A percentile compares a stretch with the other conserved stretches of the same genome.
These are phyloP conservation scores for Chalara sp. DNA, from an alignment of 2,329 filamentous ascomycete species.

Conservation along the genomic window DNA sequence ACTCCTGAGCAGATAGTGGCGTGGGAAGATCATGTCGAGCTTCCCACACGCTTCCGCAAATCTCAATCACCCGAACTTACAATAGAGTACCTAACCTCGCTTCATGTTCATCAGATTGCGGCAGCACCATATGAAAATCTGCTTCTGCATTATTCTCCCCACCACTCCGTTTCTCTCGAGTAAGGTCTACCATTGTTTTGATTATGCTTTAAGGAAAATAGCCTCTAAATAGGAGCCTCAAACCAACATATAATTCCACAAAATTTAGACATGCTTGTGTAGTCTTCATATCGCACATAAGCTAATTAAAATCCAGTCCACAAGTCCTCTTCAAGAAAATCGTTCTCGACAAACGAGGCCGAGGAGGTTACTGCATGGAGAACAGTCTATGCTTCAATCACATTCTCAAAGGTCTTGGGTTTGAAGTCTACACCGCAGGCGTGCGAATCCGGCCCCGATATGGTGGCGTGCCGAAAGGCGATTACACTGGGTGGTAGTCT, in stretches of 20 bases:
- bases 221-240: too few relatives aligned
- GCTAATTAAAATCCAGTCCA: not conserved
- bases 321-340: slow-evolving; percentile 33
- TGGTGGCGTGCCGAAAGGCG: slow-evolving; percentile 16
- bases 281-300: too few relatives aligned
- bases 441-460: slow-evolving; percentile 19
- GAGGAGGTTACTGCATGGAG: slow-evolving; percentile 58
- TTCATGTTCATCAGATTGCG: slow-evolving; percentile 10
- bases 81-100: slow-evolving; percentile 3
- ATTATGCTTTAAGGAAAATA: too few relatives aligned
- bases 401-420: slow-evolving; percentile 44
- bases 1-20: not conserved
- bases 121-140: slow-evolving; percentile 14
- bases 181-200: too few relatives aligned
- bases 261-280: too few relatives aligned
- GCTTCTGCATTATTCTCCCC: slow-evolving; percentile 9
- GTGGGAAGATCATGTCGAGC: not conserved
- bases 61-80: not conserved
- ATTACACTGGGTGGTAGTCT: slow-evolving; percentile 22
- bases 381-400: slow-evolving; percentile 47
- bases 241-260: too few relatives aligned
- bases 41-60: not conserved
- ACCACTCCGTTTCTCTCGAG: slow-evolving; percentile 4
- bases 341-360: slow-evolving; percentile 26
- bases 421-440: slow-evolving; percentile 47